Evolutionary conservation across 345 rosid species (phyloP), one percentile per base, ranked within the genome.

Genomic region (Theobroma cacao): DNA sequence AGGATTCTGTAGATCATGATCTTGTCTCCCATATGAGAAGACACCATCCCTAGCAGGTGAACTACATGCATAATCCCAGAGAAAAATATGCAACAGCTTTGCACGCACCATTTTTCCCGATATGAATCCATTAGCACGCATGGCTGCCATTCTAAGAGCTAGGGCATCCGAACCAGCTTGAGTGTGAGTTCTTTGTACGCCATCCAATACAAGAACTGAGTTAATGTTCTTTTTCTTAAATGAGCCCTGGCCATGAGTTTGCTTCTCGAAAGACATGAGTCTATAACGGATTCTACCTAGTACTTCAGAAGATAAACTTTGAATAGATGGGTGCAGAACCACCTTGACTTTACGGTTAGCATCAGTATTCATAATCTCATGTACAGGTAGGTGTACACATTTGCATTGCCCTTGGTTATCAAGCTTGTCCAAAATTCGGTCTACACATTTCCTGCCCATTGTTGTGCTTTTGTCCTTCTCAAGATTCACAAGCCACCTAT

Each of bases 121-220:
- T 76, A 93, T 92, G 87, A 93, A 95, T 75, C 98, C 97, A 85
- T 93, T 95, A 75, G 95, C 89, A 72, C 91, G 92, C 95, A 93
- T 93, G 70, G 93, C 90, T 82, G 87, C 97, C 58, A 86, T 82
- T 80, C 81, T 86, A 82, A 65, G 75, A 78, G 86, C 77, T 70
- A 83, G 80, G 12, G 78, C 80, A 80, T 91, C 88, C 73, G 88
- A 82, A 81, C 74, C 78, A 38, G 77, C 81, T 62, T 67, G 80
- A 50, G 47, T 75, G 77, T 81, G 91, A 82, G 87, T 87, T 86
- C 95, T 90, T 80, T 80, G 84, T 70, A 93, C 83, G 80, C 86
- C 87, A 79, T 87, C 88, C 81, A 93, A 71, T 78, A 86, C 84
- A 30, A 92, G 95, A 79, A 91, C 80, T 69, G 88, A 79, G 75